Evolutionary conservation across 2,329 filamentous ascomycete species (phyloP).

Genomic region (Elsinoe ampelina): DNA sequence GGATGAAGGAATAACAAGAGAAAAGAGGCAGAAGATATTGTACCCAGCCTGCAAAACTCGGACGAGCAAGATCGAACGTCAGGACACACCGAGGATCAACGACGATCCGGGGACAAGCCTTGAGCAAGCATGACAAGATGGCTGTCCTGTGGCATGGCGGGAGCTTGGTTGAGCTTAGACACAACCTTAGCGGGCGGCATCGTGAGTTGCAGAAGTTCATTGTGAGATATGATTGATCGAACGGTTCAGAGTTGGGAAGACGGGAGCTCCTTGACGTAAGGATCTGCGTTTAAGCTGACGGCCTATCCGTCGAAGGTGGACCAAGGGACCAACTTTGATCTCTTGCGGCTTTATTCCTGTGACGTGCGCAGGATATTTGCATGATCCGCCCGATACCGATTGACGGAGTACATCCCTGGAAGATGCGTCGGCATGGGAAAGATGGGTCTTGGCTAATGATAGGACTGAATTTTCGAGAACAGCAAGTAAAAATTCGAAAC

Average conservation of each 20-base stretch:
- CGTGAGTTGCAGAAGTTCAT: background rate
- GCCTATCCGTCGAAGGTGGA: background rate
- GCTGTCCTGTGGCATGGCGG: conserved; percentile 1
- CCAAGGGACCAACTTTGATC: background rate
- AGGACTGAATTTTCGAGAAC: background rate
- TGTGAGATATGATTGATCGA: conserved; percentile 3
- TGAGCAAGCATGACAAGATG: conserved; percentile 9
- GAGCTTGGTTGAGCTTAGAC: conserved; percentile 11
- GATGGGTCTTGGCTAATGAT: background rate
- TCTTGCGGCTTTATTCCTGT: background rate
- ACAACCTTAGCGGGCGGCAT: background rate
- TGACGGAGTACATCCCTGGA: background rate
- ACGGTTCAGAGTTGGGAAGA: background rate
- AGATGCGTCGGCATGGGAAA: background rate
- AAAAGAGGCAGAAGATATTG: background rate
- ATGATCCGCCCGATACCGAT: background rate
- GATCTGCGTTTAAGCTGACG: conserved; percentile 3
- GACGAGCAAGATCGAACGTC: background rate
- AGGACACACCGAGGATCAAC: background rate
- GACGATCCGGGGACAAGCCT: conserved; percentile 6
- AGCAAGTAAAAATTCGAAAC: background rate
- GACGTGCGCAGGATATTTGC: background rate
- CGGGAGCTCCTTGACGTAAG: conserved; percentile 7
- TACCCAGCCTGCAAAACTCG: conserved; percentile 4
- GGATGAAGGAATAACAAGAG: background rate